Evolutionary conservation across 2,329 filamentous ascomycete genomes (phyloP).

Genomic region (Stagonosporopsis vannaccii): DNA sequence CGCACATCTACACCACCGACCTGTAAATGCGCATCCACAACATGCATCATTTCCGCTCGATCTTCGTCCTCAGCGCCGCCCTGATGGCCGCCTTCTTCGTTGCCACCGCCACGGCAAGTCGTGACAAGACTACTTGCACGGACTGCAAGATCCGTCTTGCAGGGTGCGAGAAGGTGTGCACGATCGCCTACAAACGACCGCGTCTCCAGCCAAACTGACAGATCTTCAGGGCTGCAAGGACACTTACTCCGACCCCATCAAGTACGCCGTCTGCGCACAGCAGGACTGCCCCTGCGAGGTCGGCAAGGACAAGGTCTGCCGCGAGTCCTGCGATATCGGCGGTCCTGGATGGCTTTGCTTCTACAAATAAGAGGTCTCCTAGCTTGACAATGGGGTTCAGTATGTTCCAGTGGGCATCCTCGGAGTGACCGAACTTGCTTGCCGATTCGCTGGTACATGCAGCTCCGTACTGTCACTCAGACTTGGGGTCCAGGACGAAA

Average conservation of each 20-base stretch:
- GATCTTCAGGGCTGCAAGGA: background rate
- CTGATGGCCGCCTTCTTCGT: background rate
- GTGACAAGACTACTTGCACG: background rate
- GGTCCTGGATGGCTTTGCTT: background rate
- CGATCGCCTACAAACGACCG: background rate
- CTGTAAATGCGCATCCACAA: background rate
- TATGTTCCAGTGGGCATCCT: background rate
- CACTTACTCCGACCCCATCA: background rate
- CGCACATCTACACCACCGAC: background rate
- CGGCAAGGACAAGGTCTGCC: conserved; percentile 1
- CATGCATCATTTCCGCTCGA: background rate
- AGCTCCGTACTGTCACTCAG: background rate
- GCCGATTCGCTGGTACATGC: background rate
- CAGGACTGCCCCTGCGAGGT: background rate
- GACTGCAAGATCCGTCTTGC: background rate
- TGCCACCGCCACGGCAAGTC: background rate
- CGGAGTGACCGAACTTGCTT: background rate
- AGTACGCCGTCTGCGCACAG: conserved; percentile 1
- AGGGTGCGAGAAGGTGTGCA: background rate
- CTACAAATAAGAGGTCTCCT: background rate
- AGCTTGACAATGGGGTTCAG: background rate
- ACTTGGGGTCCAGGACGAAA: background rate
- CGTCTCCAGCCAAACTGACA: background rate
- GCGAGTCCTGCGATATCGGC: background rate
- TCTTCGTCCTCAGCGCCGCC: background rate